Evolutionary conservation across 2,329 filamentous ascomycete species (phyloP), one percentile per base, ranked within the genome.

Genomic region (Dendryphion nanum): DNA sequence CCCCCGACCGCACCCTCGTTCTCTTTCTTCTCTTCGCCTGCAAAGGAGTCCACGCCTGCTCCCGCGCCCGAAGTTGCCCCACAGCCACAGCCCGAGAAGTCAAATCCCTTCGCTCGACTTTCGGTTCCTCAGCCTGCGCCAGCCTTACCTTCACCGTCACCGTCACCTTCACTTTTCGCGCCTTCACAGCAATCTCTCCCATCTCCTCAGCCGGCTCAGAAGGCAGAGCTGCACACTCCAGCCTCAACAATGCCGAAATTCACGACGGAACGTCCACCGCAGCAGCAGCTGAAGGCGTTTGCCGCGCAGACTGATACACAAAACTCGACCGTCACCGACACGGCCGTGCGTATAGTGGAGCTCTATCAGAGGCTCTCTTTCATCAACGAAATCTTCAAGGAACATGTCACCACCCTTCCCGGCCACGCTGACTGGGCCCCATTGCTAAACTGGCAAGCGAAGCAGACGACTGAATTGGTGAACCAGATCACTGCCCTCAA

Each of bases 361-460:
- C 34, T 57, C 33, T 43, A 44, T 14, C 31, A 41, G 3, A 48
- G 59, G 33, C 53, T 64, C 6, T 48, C 47, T 18, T 32, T 48
- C 16, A 37, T 64, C 41, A 64, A 64, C 23, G 37, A 52, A 20
- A 47, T 45, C 17, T 63, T 55, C 37, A 45, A 50, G n/a, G 42
- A 50, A 12, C 56, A 57, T 35, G 21, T 63, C 13, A 48, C 18
- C 18, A 54, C 31, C 13, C 41, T 56, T n/a, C 42, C 57, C 15
- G 24, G 41, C 2, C 42, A 40, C 10, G 54, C 59, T 16, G 60
- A 64, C 40, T 63, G 60, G 60, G 48, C 53, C 5, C 35, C 48
- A 2, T 26, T 64, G 16, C 62, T 59, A 10, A 41, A 47, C 6
- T 64, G 58, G 57, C 61, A 64, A 38, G 40, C 46, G 17, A 53